Conservation (phyloP, 2,329 filamentous ascomycete species). For the Penicillium palitans region DNA sequence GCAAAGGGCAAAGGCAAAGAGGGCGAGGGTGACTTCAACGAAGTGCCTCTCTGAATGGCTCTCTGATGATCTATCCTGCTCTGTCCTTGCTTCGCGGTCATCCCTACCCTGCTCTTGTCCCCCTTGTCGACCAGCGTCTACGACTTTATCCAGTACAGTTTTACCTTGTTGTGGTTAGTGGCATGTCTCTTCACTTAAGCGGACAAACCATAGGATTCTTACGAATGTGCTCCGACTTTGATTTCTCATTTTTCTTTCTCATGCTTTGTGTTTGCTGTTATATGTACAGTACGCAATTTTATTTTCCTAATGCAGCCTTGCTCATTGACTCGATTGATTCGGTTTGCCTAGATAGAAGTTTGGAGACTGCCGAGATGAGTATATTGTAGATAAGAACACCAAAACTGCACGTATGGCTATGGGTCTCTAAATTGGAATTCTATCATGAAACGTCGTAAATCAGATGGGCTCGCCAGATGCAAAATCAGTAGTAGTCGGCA, state of each 20-base stretch:
- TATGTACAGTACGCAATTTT: conserved; percentile 25
- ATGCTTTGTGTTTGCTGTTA: conserved; percentile 12
- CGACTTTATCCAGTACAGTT: conserved; percentile 23
- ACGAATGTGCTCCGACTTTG: conserved; percentile 14
- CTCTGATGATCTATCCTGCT: conserved; percentile 7
- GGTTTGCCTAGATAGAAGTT: neutral
- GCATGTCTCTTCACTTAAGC: conserved; percentile 9
- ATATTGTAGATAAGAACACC: neutral
- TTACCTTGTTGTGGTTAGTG: conserved; percentile 14
- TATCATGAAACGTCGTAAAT: conserved; percentile 28
- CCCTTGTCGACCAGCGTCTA: conserved; percentile 12
- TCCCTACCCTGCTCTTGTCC: neutral
- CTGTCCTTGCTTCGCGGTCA: conserved; percentile 3
- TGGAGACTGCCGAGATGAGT: neutral
- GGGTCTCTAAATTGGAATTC: conserved; percentile 13
- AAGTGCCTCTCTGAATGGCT: conserved; percentile 33
- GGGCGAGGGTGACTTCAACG: conserved; percentile 37
- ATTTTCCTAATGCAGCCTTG: conserved; percentile 14
- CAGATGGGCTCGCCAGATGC: conserved; percentile 17
- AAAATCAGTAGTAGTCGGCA: conserved; percentile 8
- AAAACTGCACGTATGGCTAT: conserved; percentile 3
- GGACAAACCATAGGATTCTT: conserved; percentile 11
- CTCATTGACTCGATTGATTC: conserved; percentile 3
- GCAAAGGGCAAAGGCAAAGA: conserved; percentile 34
- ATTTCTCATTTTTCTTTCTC: conserved; percentile 12